Evolutionary conservation across 371 early-diverging fungal genomes (phyloP).

Genomic region (Sporodiniella umbellata): DNA sequence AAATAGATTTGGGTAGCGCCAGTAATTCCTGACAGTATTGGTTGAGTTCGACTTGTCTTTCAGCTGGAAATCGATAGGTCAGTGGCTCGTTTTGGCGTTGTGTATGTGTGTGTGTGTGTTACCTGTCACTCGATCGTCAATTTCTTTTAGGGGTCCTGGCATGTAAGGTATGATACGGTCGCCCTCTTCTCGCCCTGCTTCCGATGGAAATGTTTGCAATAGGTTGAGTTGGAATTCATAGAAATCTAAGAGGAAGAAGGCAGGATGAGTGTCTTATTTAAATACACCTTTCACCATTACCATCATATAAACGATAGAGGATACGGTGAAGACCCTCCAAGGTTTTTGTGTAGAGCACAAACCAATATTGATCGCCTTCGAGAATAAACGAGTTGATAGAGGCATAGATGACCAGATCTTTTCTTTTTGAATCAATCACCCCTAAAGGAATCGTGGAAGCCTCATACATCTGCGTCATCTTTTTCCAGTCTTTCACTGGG

Average conservation of each 20-base stretch:
- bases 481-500: constrained; percentile 72
- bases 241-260: constrained; percentile 48
- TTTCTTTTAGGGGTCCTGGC: constrained; percentile 53
- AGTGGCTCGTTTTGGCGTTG: no score
- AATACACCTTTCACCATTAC: no score
- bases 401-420: constrained; percentile 38
- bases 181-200: constrained; percentile 59
- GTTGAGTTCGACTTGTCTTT: constrained; percentile 56
- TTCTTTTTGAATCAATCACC: constrained; percentile 8
- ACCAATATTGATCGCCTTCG: constrained; percentile 61
- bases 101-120: no score
- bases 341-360: constrained; percentile 52
- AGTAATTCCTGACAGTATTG: constrained; percentile 63
- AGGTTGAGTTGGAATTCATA: constrained; percentile 70
- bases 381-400: constrained; percentile 55
- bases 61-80: no score
- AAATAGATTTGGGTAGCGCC: constrained; percentile 52
- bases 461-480: constrained; percentile 47
- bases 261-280: no score
- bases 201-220: constrained; percentile 62
- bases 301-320: constrained; percentile 65
- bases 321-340: constrained; percentile 44
- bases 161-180: constrained; percentile 68
- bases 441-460: constrained; percentile 44
- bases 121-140: constrained; percentile 50